phyloP scores from a whole-genome alignment of 2,329 filamentous ascomycete species.

The Apiospora kogelbergensis region DNA sequence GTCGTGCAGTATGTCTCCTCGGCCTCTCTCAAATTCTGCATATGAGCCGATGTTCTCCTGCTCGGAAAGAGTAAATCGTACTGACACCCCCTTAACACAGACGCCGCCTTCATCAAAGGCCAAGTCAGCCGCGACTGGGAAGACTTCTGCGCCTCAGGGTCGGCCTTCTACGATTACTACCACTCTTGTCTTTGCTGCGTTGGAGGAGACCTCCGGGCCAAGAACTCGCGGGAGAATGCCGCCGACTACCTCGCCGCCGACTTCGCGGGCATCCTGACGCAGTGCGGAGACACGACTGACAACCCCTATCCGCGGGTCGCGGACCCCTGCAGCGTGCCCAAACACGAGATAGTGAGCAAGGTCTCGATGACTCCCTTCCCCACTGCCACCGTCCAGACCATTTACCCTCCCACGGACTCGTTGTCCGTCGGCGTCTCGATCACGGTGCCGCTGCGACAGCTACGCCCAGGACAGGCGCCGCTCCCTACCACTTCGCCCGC shows the following conservation, averaged over 20 bases:
- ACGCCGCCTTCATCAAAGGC: constrained; percentile 12
- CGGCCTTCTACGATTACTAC: constrained; percentile 12
- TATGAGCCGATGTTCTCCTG: neutral
- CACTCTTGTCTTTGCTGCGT: constrained; percentile 14
- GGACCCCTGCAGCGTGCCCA: neutral
- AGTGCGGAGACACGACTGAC: neutral
- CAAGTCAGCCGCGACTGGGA: constrained; percentile 11
- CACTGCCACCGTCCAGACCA: neutral
- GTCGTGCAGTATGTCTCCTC: neutral
- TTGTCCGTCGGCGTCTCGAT: constrained; percentile 12
- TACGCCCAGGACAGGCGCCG: neutral
- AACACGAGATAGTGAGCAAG: neutral
- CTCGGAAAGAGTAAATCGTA: too few relatives aligned
- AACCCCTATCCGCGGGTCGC: neutral
- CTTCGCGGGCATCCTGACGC: constrained; percentile 5
- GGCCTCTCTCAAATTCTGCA: neutral
- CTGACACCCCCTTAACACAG: neutral
- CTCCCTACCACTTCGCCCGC: neutral
- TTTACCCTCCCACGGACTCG: constrained; percentile 9
- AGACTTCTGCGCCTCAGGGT: constrained; percentile 11
- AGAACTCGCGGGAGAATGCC: neutral
- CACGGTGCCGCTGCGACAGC: constrained; percentile 6
- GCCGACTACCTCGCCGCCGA: constrained; percentile 11
- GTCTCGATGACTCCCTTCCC: constrained; percentile 10
- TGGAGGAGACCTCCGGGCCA: neutral